Evolutionary conservation across 2,329 filamentous ascomycete genomes (phyloP), one percentile per base, ranked within the genome.

Genomic region (Didymellaceae sp.): DNA sequence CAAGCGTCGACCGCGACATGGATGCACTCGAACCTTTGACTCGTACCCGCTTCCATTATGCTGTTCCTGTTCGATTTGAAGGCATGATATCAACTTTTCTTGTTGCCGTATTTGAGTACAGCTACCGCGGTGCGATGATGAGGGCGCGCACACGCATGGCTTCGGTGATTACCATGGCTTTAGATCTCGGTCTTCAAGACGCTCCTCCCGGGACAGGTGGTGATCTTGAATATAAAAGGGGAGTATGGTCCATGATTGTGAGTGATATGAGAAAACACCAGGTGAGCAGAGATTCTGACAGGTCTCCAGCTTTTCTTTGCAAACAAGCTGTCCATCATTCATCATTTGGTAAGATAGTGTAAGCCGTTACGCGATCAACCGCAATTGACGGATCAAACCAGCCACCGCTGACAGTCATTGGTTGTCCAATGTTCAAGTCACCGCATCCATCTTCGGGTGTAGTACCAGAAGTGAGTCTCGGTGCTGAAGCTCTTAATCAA

Each of bases 321-420:
- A 18, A 52, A 52, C 13, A 52, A 41, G 18, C 9, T 52, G 2
- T 52, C 48, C 10, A 52, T 46, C 9, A 52, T 52, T 5, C 48
- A 52, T 38, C 37, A 45, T 35, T 8, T 52, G 48, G 48, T 52
- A 42, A 37, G 34, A 6, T 20, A 4, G 4, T 5, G 21, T 7
- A 3, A 13, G 1, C 6, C 26, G 5, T 1, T 30, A 16, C 5
- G 4, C 18, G 6, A 28, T 16, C 10, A 10, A 5, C 3, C 7
- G 10, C 3, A 2, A 20, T 13, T 50, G 6, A 50, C 26, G 16
- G 10, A 2, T 10, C 8, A 6, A 6, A 10, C n/a, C 16, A 50
- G 46, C 40, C 46, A 2, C 46, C 46, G 6, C 22, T 50, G 4
- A 39, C 28, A 18, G 16, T 18, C 13, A 40, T 50, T 4, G 8